Percentiles rank a stretch among this genome's conserved stretches.
Evolutionary conservation across 352 stramenopile genomes (phyloP).

Genomic region (Globisporangium orthogonon): DNA sequence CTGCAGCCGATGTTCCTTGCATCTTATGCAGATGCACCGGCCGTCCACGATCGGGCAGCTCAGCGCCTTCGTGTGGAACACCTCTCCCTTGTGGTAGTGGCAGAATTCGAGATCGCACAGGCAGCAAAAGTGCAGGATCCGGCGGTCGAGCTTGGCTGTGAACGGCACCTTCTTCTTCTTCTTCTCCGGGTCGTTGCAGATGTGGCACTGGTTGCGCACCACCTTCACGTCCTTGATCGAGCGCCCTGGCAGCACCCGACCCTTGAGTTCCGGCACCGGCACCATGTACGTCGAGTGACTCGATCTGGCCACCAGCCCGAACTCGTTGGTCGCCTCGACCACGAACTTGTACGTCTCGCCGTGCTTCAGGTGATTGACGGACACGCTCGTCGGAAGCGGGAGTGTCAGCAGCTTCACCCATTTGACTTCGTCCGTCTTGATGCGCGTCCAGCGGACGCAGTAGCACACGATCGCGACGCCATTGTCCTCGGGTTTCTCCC

Average conservation of each 20-base stretch:
- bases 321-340: constrained; percentile 77
- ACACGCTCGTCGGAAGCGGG: constrained; percentile 56
- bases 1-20: constrained; percentile 59
- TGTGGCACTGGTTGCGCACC: constrained; percentile 63
- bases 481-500: constrained; percentile 75
- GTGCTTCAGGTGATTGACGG: constrained; percentile 53
- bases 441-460: constrained; percentile 70
- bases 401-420: constrained; percentile 70
- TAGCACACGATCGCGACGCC: constrained; percentile 80
- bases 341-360: constrained; percentile 85
- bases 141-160: constrained; percentile 51
- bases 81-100: constrained; percentile 76
- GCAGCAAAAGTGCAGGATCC: constrained; percentile 79
- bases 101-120: constrained; percentile 79
- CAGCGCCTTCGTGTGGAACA: constrained; percentile 72
- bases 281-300: constrained; percentile 86
- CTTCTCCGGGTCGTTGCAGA: constrained; percentile 56
- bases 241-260: constrained; percentile 39
- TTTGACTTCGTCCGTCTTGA: constrained; percentile 70
- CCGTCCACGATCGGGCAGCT: constrained; percentile 76
- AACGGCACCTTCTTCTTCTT: constrained; percentile 75
- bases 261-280: constrained; percentile 64
- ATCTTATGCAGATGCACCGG: constrained; percentile 64
- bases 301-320: constrained; percentile 66
- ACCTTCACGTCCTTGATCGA: constrained; percentile 29